Percentiles rank a stretch among this genome's conserved stretches.
These are phyloP conservation scores for Scleroderma bovista DNA, from an alignment of 768 basidiomycete genomes.

Conservation along the genomic window DNA sequence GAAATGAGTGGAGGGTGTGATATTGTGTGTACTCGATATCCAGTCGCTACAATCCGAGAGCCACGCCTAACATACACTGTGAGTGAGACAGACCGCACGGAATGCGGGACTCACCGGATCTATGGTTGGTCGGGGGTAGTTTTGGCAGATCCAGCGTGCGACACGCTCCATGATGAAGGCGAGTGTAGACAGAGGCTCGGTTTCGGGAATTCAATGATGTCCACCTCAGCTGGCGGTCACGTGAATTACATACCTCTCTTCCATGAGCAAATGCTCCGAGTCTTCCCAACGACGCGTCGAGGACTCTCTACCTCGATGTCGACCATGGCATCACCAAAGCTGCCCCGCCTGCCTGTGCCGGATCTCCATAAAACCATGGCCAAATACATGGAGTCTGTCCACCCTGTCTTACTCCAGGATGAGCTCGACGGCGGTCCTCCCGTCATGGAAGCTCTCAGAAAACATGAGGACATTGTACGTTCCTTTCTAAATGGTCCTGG, in stretches of 20 bases:
- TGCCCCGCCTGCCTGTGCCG: conserved; percentile 81
- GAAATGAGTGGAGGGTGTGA: conserved; percentile 45
- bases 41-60: conserved; percentile 66
- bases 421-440: conserved; percentile 51
- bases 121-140: conserved; percentile 57
- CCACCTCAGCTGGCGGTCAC: too few species aligned
- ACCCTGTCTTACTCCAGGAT: conserved; percentile 75
- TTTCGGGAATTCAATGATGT: too few species aligned
- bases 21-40: conserved; percentile 43
- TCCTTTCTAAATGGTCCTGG: conserved; percentile 8
- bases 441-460: conserved; percentile 28
- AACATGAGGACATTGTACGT: conserved; percentile 17
- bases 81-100: neutral
- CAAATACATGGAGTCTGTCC: conserved; percentile 70
- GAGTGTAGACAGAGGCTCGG: too few species aligned
- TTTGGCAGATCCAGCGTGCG: conserved; percentile 45
- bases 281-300: neutral
- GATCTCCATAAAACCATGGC: conserved; percentile 69
- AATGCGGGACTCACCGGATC: conserved; percentile 46
- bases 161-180: conserved; percentile 33
- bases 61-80: conserved; percentile 53
- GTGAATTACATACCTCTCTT: too few species aligned
- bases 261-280: neutral
- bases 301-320: neutral
- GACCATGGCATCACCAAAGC: conserved; percentile 3